A percentile compares a stretch with the other conserved stretches of the same genome.
Conservation (phyloP, 2,329 filamentous ascomycete genomes). For the Beauveria brongniartii region DNA sequence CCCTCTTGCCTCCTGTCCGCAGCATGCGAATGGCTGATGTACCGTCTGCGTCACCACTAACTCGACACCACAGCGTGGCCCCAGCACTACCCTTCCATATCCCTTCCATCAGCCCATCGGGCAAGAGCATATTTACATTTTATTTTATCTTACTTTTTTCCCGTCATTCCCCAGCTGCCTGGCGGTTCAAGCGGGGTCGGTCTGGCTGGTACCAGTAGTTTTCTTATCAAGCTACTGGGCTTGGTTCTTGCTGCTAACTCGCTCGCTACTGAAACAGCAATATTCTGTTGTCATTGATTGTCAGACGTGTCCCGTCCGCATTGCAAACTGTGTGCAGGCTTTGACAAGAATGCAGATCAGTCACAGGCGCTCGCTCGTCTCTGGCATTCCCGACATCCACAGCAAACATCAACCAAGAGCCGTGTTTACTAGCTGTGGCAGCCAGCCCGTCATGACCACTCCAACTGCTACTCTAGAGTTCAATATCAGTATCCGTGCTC, state of each 20-base stretch:
- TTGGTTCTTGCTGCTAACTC: background rate
- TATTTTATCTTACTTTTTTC: background rate
- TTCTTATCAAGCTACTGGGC: background rate
- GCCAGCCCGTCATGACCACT: background rate
- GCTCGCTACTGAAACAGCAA: background rate
- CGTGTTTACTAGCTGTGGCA: background rate
- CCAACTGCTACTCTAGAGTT: background rate
- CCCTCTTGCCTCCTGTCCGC: background rate
- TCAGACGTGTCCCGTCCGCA: background rate
- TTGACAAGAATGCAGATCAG: background rate
- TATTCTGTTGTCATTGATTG: background rate
- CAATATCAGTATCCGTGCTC: too few relatives aligned
- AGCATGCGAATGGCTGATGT: constrained; percentile 3
- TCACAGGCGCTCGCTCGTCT: background rate
- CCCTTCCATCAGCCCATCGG: constrained; percentile 1
- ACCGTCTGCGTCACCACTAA: background rate
- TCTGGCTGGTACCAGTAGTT: background rate
- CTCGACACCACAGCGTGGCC: background rate
- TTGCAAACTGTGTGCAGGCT: background rate
- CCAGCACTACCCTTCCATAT: background rate
- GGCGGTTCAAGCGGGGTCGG: constrained; percentile 1
- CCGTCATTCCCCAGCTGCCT: background rate
- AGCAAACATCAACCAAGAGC: background rate
- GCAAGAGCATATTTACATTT: background rate
- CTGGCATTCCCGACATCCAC: constrained; percentile 2